phyloP scores from a whole-genome alignment of 306 rosid species.

The Sphenostylis stenocarpa region DNA sequence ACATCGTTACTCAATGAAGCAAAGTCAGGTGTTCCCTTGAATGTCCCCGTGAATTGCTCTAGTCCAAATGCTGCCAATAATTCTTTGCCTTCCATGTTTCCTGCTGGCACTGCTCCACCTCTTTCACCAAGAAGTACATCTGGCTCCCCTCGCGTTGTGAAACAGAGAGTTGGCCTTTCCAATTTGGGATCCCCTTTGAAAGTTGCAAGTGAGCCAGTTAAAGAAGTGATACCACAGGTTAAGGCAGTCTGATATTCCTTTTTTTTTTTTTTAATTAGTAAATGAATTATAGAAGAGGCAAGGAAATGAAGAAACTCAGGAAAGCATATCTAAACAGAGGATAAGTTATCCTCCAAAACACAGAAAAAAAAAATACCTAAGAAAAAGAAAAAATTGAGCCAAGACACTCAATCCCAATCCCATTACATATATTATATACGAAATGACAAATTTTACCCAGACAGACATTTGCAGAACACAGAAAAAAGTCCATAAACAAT shows the following conservation, averaged over 20 bases:
- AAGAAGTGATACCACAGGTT: conserved; percentile 97
- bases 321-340: conserved; percentile 7
- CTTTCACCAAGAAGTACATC: conserved; percentile 94
- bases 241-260: conserved; percentile 1
- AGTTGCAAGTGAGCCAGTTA: conserved; percentile 86
- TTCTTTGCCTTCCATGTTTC: conserved; percentile 95
- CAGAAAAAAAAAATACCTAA: not conserved
- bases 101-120: conserved; percentile 99
- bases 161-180: conserved; percentile 89
- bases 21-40: conserved; percentile 82
- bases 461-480: conserved; percentile 5
- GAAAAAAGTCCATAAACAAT: not conserved
- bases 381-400: conserved; percentile 11
- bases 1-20: conserved; percentile 86
- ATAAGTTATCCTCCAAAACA: not conserved
- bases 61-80: conserved; percentile 87
- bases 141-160: conserved; percentile 92
- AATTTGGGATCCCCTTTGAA: conserved; percentile 87
- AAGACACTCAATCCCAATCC: not conserved
- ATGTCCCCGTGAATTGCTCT: conserved; percentile 89
- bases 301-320: too few species aligned
- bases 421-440: not conserved
- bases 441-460: conserved; percentile 2
- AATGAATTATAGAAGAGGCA: conserved; percentile 8
- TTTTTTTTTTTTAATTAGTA: not conserved